Evolutionary conservation across 2,329 filamentous ascomycete genomes (phyloP).

Genomic region (Epichloe baconii): DNA sequence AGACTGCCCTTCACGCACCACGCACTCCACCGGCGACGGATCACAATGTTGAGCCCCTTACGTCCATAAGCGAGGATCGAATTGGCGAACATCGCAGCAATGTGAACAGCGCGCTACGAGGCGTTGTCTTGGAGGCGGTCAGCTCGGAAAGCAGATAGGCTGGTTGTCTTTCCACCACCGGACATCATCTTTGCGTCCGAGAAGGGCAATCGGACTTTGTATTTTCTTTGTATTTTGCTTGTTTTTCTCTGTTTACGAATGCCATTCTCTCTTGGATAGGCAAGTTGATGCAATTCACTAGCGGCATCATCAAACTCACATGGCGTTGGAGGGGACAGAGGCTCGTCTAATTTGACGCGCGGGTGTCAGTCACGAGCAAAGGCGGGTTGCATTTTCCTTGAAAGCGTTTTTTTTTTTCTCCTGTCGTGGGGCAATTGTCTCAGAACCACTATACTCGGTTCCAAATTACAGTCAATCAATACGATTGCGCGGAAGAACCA

Average conservation of each 20-base stretch:
- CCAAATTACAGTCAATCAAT: neutral
- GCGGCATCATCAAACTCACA: neutral
- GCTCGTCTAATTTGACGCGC: neutral
- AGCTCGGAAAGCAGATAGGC: neutral
- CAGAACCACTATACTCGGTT: neutral
- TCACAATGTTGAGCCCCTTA: conserved; percentile 14
- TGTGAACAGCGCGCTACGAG: neutral
- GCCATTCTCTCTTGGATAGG: neutral
- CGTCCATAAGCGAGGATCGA: conserved; percentile 20
- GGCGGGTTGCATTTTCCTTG: neutral
- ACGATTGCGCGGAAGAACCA: no score
- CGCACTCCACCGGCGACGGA: conserved; percentile 30
- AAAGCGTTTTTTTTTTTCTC: neutral
- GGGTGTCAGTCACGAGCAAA: neutral
- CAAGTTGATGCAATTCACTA: neutral
- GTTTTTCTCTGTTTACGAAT: neutral
- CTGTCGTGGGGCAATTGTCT: neutral
- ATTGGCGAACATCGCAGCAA: conserved; percentile 10
- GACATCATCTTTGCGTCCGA: neutral
- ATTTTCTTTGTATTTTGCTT: neutral
- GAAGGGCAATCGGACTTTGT: neutral
- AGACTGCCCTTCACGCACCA: conserved; percentile 44
- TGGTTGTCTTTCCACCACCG: neutral
- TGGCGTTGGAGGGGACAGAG: neutral
- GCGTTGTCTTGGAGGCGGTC: neutral